Evolutionary conservation across 495 filamentous ascomycete genomes (phyloP).

Genomic region (Evernia prunastri): DNA sequence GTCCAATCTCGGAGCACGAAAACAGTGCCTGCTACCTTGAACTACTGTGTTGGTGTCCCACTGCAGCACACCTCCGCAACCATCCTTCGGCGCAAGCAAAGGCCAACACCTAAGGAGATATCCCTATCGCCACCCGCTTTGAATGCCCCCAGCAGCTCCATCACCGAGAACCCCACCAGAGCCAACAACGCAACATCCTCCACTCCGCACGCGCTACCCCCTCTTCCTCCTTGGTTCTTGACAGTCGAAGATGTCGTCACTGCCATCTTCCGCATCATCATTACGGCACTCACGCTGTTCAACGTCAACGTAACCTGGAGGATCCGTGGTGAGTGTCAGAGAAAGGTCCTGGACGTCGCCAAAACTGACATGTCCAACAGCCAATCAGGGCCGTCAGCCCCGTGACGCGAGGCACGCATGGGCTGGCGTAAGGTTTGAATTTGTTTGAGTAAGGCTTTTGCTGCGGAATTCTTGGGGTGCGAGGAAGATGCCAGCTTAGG

Average conservation of each 20-base stretch:
- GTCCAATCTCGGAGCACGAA: neutral
- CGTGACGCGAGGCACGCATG: neutral
- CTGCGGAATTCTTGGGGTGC: neutral
- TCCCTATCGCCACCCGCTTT: neutral
- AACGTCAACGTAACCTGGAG: slow-evolving; percentile 4
- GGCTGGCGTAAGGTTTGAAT: neutral
- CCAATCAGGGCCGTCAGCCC: neutral
- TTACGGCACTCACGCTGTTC: neutral
- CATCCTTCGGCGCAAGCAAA: neutral
- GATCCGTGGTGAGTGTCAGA: neutral
- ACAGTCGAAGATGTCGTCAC: neutral
- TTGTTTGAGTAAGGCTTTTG: neutral
- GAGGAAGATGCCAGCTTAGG: neutral
- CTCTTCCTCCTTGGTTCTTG: neutral
- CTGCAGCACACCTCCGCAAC: neutral
- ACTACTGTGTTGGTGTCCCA: neutral
- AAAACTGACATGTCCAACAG: neutral
- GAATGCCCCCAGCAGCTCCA: neutral
- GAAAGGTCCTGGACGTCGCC: neutral
- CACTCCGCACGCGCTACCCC: neutral
- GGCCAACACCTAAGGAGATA: neutral
- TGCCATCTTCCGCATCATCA: neutral
- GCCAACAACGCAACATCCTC: neutral
- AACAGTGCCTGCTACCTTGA: neutral
- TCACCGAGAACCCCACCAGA: neutral